These are phyloP conservation scores for Exophiala sp. DNA, from an alignment of 2,329 filamentous ascomycete genomes.

Conservation along the genomic window DNA sequence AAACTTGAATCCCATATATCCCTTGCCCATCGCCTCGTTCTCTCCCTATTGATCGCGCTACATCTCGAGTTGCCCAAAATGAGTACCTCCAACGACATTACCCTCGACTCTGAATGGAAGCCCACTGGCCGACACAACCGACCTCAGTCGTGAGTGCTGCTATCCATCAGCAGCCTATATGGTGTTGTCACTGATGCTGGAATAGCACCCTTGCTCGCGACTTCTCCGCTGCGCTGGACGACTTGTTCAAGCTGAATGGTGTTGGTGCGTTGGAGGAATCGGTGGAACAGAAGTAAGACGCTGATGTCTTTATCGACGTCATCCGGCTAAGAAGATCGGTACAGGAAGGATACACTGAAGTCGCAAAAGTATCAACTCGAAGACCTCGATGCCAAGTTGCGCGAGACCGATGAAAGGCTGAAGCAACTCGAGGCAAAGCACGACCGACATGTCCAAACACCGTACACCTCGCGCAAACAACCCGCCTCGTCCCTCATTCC, in stretches of 20 bases:
- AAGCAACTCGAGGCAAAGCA: slow-evolving; percentile 35
- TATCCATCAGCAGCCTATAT: not conserved
- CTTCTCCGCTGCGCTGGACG: slow-evolving; percentile 79
- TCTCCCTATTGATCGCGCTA: not conserved
- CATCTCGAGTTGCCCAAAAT: slow-evolving; percentile 1
- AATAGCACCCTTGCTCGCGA: slow-evolving; percentile 75
- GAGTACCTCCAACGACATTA: slow-evolving; percentile 10
- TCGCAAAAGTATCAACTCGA: slow-evolving; percentile 74
- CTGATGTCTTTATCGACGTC: not conserved
- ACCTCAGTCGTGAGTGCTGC: slow-evolving; percentile 69
- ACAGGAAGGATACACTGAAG: slow-evolving; percentile 72
- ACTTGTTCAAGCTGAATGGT: slow-evolving; percentile 82
- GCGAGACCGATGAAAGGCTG: slow-evolving; percentile 76
- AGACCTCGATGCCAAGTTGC: slow-evolving; percentile 74
- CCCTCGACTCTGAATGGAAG: slow-evolving; percentile 12
- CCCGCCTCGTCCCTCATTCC: slow-evolving; percentile 6
- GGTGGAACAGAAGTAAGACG: slow-evolving; percentile 67
- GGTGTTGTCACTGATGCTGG: not conserved
- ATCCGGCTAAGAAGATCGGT: not conserved
- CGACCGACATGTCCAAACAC: slow-evolving; percentile 15
- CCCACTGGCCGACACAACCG: slow-evolving; percentile 68
- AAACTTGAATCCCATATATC: not conserved
- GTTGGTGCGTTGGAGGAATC: slow-evolving; percentile 67
- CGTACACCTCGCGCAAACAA: slow-evolving; percentile 5
- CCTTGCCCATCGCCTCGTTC: not conserved